A percentile compares a stretch with the other conserved stretches of the same genome.
These are phyloP conservation scores for Trypethelium eluteriae DNA, from an alignment of 495 filamentous ascomycete species.

Conservation along the genomic window DNA sequence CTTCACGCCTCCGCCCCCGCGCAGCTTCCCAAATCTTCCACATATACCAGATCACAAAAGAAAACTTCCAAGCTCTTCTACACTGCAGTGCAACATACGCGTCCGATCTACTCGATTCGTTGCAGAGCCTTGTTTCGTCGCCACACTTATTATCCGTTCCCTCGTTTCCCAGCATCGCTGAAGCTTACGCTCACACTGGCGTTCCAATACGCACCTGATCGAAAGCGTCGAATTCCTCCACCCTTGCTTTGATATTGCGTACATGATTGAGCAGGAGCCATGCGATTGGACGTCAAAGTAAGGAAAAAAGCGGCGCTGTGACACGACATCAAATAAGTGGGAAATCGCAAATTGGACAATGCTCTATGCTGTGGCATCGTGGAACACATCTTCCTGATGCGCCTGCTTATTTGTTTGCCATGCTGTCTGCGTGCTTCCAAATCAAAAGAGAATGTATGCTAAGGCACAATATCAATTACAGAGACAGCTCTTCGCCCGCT, in stretches of 20 bases:
- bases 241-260: not conserved
- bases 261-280: conserved; percentile 27
- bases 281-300: conserved; percentile 91
- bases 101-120: not conserved
- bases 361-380: no score
- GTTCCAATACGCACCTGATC: not conserved
- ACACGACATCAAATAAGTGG: no score
- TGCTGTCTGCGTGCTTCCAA: conserved; percentile 12
- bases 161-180: not conserved
- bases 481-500: conserved; percentile 75
- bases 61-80: no score
- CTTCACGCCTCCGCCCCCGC: conserved; percentile 3
- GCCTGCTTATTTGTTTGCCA: not conserved
- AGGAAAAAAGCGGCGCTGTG: conserved; percentile 26
- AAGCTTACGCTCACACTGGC: not conserved
- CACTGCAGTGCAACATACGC: not conserved
- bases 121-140: no score
- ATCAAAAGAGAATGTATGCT: conserved; percentile 30
- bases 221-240: not conserved
- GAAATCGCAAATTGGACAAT: no score
- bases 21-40: conserved; percentile 1
- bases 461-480: conserved; percentile 37
- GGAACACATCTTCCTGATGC: not conserved
- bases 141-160: not conserved
- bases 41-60: not conserved